Conservation (phyloP, 148 eudicot species). For the Rhododendron kiyosumense region DNA sequence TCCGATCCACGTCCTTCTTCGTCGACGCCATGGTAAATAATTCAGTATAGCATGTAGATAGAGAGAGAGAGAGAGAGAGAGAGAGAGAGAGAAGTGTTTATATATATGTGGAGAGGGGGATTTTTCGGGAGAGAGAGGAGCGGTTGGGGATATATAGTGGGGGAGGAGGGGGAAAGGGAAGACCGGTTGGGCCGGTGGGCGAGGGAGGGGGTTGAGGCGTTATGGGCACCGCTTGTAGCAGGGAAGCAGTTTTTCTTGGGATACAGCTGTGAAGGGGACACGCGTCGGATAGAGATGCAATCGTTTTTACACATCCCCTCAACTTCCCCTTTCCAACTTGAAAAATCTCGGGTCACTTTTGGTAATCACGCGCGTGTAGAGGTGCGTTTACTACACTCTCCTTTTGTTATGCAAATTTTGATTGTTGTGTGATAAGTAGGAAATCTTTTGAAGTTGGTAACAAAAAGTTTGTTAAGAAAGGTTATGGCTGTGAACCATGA, state of each 20-base stretch:
- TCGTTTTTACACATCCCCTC: conserved; percentile 25
- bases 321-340: background rate
- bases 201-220: conserved; percentile 15
- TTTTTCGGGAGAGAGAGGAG: conserved; percentile 1
- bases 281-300: conserved; percentile 45
- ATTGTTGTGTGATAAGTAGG: no score
- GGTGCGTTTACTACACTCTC: conserved; percentile 1
- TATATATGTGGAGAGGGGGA: no score
- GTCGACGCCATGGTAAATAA: conserved; percentile 13
- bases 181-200: conserved; percentile 25
- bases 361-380: background rate
- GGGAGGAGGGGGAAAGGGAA: conserved; percentile 12
- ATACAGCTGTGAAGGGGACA: conserved; percentile 64
- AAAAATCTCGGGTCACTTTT: background rate
- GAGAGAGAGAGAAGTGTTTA: background rate
- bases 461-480: no score
- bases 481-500: no score
- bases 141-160: conserved; percentile 16
- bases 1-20: conserved; percentile 49
- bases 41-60: background rate
- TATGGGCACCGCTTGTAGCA: conserved; percentile 40
- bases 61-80: background rate
- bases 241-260: conserved; percentile 61
- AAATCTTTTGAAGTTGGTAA: no score
- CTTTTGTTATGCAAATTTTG: no score